Percentiles rank a stretch among this genome's conserved stretches.
Conservation (phyloP, 225 moss, liverwort and hornwort species). For the Pleurozium schreberi region DNA sequence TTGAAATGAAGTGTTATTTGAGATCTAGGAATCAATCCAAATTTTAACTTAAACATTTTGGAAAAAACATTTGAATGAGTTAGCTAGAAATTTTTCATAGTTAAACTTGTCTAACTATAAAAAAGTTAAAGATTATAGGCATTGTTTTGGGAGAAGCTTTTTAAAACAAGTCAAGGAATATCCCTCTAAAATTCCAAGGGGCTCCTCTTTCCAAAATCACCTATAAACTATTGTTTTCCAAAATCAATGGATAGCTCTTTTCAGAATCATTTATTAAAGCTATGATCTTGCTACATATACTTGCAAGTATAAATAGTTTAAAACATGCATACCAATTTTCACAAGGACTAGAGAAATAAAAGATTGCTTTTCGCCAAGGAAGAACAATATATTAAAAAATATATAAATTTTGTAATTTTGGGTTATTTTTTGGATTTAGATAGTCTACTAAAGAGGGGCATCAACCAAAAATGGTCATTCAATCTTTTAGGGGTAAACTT, state of each 20-base stretch:
- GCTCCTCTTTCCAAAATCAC: not conserved
- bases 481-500: not conserved
- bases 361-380: not conserved
- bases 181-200: rapidly evolving
- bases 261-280: not conserved
- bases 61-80: not conserved
- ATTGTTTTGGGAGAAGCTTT: too few species aligned
- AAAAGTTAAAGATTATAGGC: not conserved
- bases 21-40: not conserved
- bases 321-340: not conserved
- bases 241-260: not conserved
- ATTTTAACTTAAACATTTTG: not conserved
- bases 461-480: rapidly evolving
- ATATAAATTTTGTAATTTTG: not conserved
- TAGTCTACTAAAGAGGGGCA: rapidly evolving
- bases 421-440: too few species aligned
- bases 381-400: not conserved
- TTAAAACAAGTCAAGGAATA: not conserved
- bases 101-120: not conserved
- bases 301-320: not conserved
- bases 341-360: not conserved
- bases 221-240: rapidly evolving
- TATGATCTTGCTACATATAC: not conserved
- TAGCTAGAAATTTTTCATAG: rapidly evolving
- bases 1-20: not conserved